Evolutionary conservation across 2,329 filamentous ascomycete species (phyloP).

Genomic region (Emmonsiellopsis sp.): DNA sequence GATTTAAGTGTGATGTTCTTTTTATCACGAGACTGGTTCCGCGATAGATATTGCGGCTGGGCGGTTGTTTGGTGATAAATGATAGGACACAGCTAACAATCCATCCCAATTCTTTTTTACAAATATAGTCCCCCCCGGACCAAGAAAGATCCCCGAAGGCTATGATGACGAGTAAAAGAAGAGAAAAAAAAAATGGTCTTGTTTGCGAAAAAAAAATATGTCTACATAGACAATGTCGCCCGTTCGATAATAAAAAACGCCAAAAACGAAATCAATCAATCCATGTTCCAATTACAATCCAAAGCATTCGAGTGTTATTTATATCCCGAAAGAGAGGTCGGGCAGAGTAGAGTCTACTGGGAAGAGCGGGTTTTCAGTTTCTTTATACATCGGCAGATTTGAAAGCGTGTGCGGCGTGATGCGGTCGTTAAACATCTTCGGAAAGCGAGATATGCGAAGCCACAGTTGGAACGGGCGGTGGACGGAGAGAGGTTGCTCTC

Average conservation of each 20-base stretch:
- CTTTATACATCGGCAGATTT: too few relatives aligned
- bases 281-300: too few relatives aligned
- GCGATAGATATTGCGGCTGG: not conserved
- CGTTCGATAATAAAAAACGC: not conserved
- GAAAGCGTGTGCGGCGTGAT: too few relatives aligned
- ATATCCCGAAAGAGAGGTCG: too few relatives aligned
- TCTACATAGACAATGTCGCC: not conserved
- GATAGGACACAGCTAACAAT: not conserved
- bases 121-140: conserved; percentile 35
- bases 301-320: too few relatives aligned
- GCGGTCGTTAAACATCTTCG: too few relatives aligned
- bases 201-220: not conserved
- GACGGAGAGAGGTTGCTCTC: too few relatives aligned
- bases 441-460: too few relatives aligned
- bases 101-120: not conserved
- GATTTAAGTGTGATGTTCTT: not conserved
- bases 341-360: too few relatives aligned
- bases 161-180: conserved; percentile 35
- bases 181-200: not conserved
- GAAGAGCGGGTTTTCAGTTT: too few relatives aligned
- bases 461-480: too few relatives aligned
- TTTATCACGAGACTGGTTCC: not conserved
- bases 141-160: conserved; percentile 37
- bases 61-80: not conserved
- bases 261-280: too few relatives aligned